Conservation (phyloP, 257 asterid genomes). For the Ophiorrhiza pumila region DNA sequence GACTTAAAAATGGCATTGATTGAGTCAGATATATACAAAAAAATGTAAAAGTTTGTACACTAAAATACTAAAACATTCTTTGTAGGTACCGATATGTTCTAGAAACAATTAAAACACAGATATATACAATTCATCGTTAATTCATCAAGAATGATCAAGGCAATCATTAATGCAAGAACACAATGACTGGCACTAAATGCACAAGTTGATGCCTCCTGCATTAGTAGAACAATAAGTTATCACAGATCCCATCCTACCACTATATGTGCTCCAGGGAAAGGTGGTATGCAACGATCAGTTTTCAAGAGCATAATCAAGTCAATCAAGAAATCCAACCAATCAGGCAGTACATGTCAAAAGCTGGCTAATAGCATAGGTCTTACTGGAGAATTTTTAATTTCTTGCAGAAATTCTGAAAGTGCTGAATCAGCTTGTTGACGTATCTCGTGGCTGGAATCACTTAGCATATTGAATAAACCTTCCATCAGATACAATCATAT, state of each 20-base stretch:
- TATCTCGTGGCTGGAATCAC: conserved; percentile 96
- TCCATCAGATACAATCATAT: conserved; percentile 28
- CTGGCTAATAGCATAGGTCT: conserved; percentile 31
- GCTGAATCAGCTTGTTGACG: conserved; percentile 99
- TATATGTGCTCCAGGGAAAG: neutral
- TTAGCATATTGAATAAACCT: conserved; percentile 98
- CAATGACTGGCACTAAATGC: neutral
- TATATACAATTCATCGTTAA: neutral
- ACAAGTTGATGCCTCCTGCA: neutral
- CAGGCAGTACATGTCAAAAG: conserved; percentile 9
- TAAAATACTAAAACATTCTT: neutral
- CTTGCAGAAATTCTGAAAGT: conserved; percentile 97
- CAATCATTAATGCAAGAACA: neutral
- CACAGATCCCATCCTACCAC: neutral
- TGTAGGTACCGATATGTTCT: neutral
- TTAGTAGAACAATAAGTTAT: neutral
- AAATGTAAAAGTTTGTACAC: conserved; percentile 15
- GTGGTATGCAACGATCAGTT: neutral
- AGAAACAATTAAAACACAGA: neutral
- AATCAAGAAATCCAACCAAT: neutral
- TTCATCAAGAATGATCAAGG: neutral
- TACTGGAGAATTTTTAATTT: conserved; percentile 98
- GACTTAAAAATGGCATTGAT: conserved; percentile 59
- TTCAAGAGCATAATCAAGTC: neutral
- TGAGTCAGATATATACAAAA: conserved; percentile 33